Conservation (phyloP, 768 basidiomycete species). For the Panaeolus papilionaceus region DNA sequence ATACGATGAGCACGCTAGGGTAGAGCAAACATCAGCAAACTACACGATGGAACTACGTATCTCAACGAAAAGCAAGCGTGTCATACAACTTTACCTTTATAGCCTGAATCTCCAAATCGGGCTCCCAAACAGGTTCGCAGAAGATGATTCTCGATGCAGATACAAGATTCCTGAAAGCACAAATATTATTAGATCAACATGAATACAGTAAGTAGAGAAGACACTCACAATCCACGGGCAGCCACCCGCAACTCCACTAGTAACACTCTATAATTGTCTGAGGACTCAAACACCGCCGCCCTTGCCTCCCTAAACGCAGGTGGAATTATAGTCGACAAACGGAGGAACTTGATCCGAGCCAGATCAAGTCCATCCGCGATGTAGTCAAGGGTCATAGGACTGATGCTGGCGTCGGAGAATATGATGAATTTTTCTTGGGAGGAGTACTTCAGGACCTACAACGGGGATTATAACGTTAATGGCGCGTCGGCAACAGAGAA, state of each 20-base stretch:
- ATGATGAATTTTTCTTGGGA: constrained; percentile 76
- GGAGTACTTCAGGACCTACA: constrained; percentile 64
- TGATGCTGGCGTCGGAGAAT: constrained; percentile 63
- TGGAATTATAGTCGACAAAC: constrained; percentile 62
- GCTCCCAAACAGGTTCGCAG: constrained; percentile 91
- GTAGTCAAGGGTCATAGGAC: constrained; percentile 70
- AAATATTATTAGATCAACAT: constrained; percentile 1
- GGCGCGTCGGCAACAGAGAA: too few species aligned
- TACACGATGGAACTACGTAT: neutral
- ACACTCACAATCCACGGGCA: constrained; percentile 86
- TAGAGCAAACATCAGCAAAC: neutral
- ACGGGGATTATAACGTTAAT: too few species aligned
- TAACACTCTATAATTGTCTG: constrained; percentile 77
- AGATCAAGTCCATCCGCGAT: constrained; percentile 74
- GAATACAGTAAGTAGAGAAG: neutral
- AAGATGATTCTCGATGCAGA: constrained; percentile 90
- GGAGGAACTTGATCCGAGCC: constrained; percentile 64
- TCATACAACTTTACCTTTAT: constrained; percentile 60
- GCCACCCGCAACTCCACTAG: constrained; percentile 87
- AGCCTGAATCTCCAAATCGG: constrained; percentile 90
- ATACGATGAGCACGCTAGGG: constrained; percentile 82
- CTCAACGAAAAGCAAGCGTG: constrained; percentile 22
- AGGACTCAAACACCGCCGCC: constrained; percentile 81
- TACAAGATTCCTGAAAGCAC: constrained; percentile 70
- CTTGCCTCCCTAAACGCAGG: constrained; percentile 62